phyloP scores from a whole-genome alignment of 306 rosid genomes.

The Dryas drummondii region DNA sequence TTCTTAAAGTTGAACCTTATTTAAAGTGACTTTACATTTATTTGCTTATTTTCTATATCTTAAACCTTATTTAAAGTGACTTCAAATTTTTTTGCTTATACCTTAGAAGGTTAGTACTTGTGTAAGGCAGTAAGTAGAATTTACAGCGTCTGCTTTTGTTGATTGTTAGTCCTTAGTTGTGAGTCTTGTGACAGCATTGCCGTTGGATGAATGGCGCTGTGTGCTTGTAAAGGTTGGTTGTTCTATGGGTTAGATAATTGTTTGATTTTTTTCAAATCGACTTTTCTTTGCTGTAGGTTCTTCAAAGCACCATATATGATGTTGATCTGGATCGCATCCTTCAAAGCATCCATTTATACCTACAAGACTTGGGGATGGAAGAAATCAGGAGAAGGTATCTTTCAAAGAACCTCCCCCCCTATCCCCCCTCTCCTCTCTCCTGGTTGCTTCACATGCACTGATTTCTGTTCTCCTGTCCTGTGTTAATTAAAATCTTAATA shows the following conservation, averaged over 20 bases:
- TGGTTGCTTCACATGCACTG: slow-evolving; percentile 9
- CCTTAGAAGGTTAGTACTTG: background rate
- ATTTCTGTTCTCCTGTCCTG: slow-evolving; percentile 14
- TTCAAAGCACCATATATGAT: slow-evolving; percentile 93
- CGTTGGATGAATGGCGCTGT: background rate
- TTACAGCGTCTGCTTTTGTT: background rate
- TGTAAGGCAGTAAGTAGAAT: background rate
- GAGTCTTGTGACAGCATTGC: background rate
- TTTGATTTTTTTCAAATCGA: background rate
- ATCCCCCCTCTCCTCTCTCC: background rate
- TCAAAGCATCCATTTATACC: slow-evolving; percentile 97
- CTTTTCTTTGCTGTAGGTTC: slow-evolving; percentile 63
- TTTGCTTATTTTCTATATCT: too few relatives aligned
- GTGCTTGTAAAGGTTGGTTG: background rate
- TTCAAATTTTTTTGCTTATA: too few relatives aligned
- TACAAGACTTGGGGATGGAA: slow-evolving; percentile 99
- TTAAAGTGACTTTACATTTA: too few relatives aligned
- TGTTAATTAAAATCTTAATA: slow-evolving; percentile 24
- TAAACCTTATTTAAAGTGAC: too few relatives aligned
- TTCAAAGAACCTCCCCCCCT: background rate
- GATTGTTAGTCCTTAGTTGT: background rate
- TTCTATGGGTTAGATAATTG: background rate
- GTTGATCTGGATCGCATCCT: slow-evolving; percentile 93
- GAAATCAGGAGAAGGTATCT: slow-evolving; percentile 94
- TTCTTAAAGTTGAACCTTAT: too few relatives aligned